These are phyloP conservation scores for Knoxdaviesia capensis DNA, from an alignment of 2,329 filamentous ascomycete species.

Conservation along the genomic window DNA sequence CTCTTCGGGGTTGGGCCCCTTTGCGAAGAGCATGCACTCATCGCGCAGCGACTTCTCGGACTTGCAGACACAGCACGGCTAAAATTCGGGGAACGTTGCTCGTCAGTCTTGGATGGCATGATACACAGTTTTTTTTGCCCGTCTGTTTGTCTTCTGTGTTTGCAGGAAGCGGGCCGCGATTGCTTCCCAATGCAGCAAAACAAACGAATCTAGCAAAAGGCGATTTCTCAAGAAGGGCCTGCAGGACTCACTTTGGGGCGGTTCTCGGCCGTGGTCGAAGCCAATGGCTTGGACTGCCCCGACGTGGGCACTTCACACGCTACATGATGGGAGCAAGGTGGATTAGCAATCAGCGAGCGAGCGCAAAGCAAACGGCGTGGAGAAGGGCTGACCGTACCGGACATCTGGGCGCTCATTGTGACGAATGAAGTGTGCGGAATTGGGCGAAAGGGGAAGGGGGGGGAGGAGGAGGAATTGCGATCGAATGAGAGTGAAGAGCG, in stretches of 20 bases:
- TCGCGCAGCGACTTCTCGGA: slow-evolving; percentile 82
- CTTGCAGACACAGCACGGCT: slow-evolving; percentile 98
- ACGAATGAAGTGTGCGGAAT: background rate
- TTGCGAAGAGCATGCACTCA: slow-evolving; percentile 98
- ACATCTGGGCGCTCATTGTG: slow-evolving; percentile 1
- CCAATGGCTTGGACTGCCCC: background rate
- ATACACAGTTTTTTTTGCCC: too few species aligned
- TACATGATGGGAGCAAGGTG: background rate
- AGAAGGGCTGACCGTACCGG: background rate
- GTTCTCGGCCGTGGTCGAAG: background rate
- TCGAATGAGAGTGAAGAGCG: too few species aligned
- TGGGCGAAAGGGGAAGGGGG: background rate
- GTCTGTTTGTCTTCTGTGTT: too few species aligned
- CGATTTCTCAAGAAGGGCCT: background rate
- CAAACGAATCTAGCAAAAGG: background rate
- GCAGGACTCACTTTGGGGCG: slow-evolving; percentile 3
- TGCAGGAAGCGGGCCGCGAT: too few species aligned
- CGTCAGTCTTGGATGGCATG: background rate
- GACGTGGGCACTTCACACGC: slow-evolving; percentile 1
- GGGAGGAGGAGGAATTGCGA: background rate
- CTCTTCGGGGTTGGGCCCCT: slow-evolving; percentile 56
- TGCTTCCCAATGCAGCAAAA: too few species aligned
- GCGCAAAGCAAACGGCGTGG: too few species aligned
- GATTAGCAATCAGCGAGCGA: too few species aligned
- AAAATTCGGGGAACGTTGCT: too few species aligned